phyloP scores from a whole-genome alignment of 2,329 filamentous ascomycete species.

The Diplocarpon mali region DNA sequence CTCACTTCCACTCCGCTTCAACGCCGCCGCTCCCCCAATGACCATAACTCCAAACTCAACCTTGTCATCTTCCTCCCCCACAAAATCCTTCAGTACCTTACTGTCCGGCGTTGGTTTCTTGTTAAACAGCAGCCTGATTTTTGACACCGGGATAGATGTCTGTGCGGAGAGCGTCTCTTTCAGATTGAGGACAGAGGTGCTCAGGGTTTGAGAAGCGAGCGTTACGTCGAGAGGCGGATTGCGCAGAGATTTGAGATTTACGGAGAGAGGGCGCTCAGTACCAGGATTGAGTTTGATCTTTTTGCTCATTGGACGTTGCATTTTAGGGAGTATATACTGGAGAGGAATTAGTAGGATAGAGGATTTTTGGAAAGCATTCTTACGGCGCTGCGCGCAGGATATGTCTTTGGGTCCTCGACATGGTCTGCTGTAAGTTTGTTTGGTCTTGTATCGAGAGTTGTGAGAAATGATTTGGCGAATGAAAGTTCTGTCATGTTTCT shows the following conservation, averaged over 20 bases:
- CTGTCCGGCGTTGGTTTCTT: constrained; percentile 76
- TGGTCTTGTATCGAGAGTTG: constrained; percentile 66
- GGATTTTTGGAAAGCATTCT: constrained; percentile 22
- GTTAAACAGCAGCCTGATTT: constrained; percentile 75
- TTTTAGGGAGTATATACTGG: constrained; percentile 63
- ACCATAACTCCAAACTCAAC: constrained; percentile 85
- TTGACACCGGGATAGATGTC: constrained; percentile 55
- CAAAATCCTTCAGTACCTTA: constrained; percentile 65
- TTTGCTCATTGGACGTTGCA: constrained; percentile 43
- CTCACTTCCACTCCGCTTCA: constrained; percentile 30
- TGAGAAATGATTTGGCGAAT: constrained; percentile 77
- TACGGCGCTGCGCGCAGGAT: constrained; percentile 69
- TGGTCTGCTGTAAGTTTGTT: constrained; percentile 79
- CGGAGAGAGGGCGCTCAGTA: constrained; percentile 40
- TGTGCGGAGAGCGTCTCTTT: constrained; percentile 58
- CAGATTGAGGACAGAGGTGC: constrained; percentile 68
- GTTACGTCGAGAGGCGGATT: constrained; percentile 60
- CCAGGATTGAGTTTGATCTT: constrained; percentile 37
- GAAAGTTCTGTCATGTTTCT: constrained; percentile 64
- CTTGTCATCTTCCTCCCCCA: constrained; percentile 42
- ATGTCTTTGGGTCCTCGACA: constrained; percentile 73
- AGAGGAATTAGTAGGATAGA: background rate
- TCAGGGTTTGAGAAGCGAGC: constrained; percentile 49
- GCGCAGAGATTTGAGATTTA: constrained; percentile 65
- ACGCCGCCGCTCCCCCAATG: constrained; percentile 55